These are phyloP conservation scores for Rosa multiflora DNA, from an alignment of 306 rosid species.

Conservation along the genomic window DNA sequence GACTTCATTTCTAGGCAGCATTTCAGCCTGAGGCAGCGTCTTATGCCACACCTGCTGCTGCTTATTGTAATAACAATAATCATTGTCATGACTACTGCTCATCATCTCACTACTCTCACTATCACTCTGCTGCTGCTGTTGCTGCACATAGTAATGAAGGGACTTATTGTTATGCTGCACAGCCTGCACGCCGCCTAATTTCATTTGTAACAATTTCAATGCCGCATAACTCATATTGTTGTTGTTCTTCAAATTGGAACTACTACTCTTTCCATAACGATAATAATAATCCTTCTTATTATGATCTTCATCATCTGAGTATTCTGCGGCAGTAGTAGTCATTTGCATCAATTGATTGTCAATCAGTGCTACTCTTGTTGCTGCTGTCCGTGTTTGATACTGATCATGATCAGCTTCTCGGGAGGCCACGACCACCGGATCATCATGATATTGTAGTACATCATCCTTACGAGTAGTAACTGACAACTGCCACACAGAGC, in stretches of 20 bases:
- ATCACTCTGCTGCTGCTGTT: conserved; percentile 4
- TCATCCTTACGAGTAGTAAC: too few relatives aligned
- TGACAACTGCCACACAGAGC: too few relatives aligned
- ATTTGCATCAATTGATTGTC: neutral
- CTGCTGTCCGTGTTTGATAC: neutral
- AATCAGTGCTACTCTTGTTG: conserved; percentile 1
- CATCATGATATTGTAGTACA: too few relatives aligned
- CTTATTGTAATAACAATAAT: neutral
- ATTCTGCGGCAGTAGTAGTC: too few relatives aligned
- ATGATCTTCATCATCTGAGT: neutral
- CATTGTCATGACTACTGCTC: neutral
- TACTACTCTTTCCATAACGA: neutral
- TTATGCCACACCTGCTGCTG: conserved; percentile 8
- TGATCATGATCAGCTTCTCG: too few relatives aligned
- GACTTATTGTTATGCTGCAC: too few relatives aligned
- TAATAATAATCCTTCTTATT: neutral
- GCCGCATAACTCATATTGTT: neutral
- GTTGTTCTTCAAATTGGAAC: neutral
- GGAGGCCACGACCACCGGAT: too few relatives aligned
- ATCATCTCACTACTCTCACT: neutral
- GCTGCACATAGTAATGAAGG: conserved; percentile 1
- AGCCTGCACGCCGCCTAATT: neutral
- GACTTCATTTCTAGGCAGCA: conserved; percentile 32
- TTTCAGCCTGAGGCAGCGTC: conserved; percentile 27
- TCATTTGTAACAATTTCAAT: conserved; percentile 2